Evolutionary conservation across 345 rosid genomes (phyloP).

Genomic region (Rhodomyrtus tomentosa): DNA sequence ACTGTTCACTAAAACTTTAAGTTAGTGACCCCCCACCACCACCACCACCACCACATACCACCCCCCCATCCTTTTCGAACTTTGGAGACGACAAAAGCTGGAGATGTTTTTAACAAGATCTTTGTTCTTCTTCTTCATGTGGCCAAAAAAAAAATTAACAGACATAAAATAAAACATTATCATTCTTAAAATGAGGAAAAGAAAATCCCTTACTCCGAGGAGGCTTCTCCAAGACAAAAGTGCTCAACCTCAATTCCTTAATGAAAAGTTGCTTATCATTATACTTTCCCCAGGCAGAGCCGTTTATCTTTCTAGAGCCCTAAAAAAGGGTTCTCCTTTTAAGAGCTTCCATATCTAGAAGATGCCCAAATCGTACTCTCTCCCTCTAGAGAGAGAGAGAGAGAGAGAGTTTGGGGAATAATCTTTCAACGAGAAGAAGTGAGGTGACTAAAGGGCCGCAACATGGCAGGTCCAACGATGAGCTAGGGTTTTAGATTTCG

Average conservation of each 20-base stretch:
- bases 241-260: conserved; percentile 22
- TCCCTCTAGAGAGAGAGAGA: background rate
- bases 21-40: conserved; percentile 8
- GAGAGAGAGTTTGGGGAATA: background rate
- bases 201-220: conserved; percentile 27
- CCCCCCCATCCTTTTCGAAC: background rate
- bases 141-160: background rate
- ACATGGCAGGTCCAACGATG: conserved; percentile 11
- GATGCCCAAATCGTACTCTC: conserved; percentile 20
- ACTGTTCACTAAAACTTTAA: background rate
- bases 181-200: background rate
- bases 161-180: background rate
- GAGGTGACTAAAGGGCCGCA: conserved; percentile 32
- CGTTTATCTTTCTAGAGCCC: background rate
- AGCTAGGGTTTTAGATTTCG: conserved; percentile 6
- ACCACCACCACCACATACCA: background rate
- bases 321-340: conserved; percentile 25
- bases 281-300: conserved; percentile 18
- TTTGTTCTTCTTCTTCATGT: conserved; percentile 8
- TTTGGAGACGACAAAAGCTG: conserved; percentile 25
- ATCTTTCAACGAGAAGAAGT: conserved; percentile 30
- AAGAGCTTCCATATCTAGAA: conserved; percentile 24
- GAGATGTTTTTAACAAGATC: conserved; percentile 8
- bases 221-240: conserved; percentile 53
- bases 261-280: conserved; percentile 38